Evolutionary conservation across 306 rosid genomes (phyloP), one percentile per base, ranked within the genome.

Genomic region (Phaseolus lunatus): DNA sequence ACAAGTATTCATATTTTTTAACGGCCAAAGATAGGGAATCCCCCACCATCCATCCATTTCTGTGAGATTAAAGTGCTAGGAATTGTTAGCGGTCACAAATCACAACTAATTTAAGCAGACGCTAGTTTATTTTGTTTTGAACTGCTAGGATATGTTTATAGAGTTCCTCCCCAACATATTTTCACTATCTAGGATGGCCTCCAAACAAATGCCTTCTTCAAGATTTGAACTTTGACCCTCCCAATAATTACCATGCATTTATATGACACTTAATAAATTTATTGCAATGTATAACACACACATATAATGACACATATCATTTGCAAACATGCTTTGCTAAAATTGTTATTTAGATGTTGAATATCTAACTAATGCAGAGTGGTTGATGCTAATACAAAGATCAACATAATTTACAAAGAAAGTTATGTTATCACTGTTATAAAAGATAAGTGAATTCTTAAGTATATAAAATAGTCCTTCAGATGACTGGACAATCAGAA

Each of bases 391-490:
- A 27, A 61, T 50, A 52, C 73, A 62, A 62, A 27, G 54, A 69
- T 75, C 33, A 39, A 48, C 20, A 12, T 33, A 43, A 20, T 52
- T 62, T 61, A 41, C 7, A 53, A 20, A 29, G 37, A 41, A 62
- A 70, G 2, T 15, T 39, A 39, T 54, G 43, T 53, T 9, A 69
- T 63, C 48, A 61, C 65, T 37, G 69, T 41, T 41, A 23, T 49
- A 45, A 71, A 63, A 70, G 50, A 47, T 18, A 54, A 8, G 39
- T 22, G 27, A 33, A 27, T 22, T 26, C 19, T 67, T 64, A 44
- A 33, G 63, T 18, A 26, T 70, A 58, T 65, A 76, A 80, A 72
- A 8, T 27, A 27, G 62, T 75, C 27, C n/a, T 48, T 44, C n/a
- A 41, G 27, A 66, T 47, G 71, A 23, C 59, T 39, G 37, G 10